Evolutionary conservation across 768 basidiomycete genomes (phyloP), one percentile per base, ranked within the genome.

Genomic region (Tylopilus sp.): DNA sequence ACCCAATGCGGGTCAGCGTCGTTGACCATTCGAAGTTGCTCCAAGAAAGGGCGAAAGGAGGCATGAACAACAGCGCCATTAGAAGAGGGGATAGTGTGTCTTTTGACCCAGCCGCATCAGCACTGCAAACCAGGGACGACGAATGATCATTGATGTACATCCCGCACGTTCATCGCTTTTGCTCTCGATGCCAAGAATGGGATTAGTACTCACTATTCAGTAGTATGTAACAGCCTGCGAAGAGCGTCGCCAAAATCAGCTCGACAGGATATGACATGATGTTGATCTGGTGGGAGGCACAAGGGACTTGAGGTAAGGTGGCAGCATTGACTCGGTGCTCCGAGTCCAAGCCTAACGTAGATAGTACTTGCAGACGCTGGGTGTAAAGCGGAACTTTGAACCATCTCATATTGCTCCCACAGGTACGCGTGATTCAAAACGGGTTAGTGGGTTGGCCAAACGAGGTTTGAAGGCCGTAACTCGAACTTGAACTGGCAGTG

Each of bases 141-240:
- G 61, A 48, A 34, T 14, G 24, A 26, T 45, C 42, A 65, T 63
- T 60, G 63, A 57, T n/a, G 29, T 33, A 26, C 13, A 21, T 19
- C 34, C 42, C 41, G 52, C 63, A 64, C 63, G 64, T 61, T 66
- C 58, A 53, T 64, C 57, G 46, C 26, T 30, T 37, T 53, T n/a
- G n/a, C n/a, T n/a, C n/a, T 33, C 41, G 9, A 22, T 36, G 30
- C 46, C 61, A 38, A 61, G 42, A 36, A 29, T 30, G 57, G 43
- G 24, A 25, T n/a, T n/a, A n/a, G n/a, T n/a, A 40, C 47, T 49
- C 28, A 37, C 36, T n/a, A 21, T 22, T 24, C 24, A 24, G 33
- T 34, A n/a, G n/a, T n/a, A n/a, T n/a, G n/a, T n/a, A 34, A 46
- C 16, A 49, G 14, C 46, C 45, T 28, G 46, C 30, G 45, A 34